Evolutionary conservation across 805 yeast genomes (phyloP), one percentile per base, ranked within the genome.

Genomic region (Sporopachydermia quercuum): DNA sequence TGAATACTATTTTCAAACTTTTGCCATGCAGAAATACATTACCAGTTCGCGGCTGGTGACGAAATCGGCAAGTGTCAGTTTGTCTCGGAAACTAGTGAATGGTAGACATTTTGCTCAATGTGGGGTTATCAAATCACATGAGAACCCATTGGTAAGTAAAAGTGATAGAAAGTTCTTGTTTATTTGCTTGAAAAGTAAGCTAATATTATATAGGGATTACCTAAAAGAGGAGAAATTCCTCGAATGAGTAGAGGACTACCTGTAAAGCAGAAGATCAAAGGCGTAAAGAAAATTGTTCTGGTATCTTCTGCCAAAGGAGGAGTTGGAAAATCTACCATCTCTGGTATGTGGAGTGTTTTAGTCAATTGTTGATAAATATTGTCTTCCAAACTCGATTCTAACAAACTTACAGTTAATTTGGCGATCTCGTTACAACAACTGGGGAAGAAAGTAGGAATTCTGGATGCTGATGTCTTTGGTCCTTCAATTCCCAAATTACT

Each of bases 391-490:
- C 30, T 23, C 13, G 30, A n/a, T n/a, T 16, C 15, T 11, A 5
- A 8, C 19, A 15, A 17, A 5, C 4, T 8, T 37, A 27, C 45
- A 5, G 75, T 74, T 4, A 84, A 84, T 48, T 47, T 78, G 6
- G 87, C 94, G 0, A 51, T 78, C 30, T 70, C 83, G 0, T 55
- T 84, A 38, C 70, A 70, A 34, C 51, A 61, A 18, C 50, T 57
- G 18, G 80, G 81, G 1, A 58, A 70, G 35, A 66, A 65, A 15
- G 76, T 74, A 1, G 94, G 94, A 0, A 51, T 84, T 2, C 60
- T 84, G 8, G 94, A 84, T 51, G 81, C 79, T 0, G 94, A 84
- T 53, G 66, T 84, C 5, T 84, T 82, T 57, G 94, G 94, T 0
- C 94, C 94, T 0, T 78, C 87, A 2, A 57, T 84, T 4, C 94